Evolutionary conservation across 2,329 filamentous ascomycete genomes (phyloP), one percentile per base, ranked within the genome.

Genomic region (Didymella pomorum): DNA sequence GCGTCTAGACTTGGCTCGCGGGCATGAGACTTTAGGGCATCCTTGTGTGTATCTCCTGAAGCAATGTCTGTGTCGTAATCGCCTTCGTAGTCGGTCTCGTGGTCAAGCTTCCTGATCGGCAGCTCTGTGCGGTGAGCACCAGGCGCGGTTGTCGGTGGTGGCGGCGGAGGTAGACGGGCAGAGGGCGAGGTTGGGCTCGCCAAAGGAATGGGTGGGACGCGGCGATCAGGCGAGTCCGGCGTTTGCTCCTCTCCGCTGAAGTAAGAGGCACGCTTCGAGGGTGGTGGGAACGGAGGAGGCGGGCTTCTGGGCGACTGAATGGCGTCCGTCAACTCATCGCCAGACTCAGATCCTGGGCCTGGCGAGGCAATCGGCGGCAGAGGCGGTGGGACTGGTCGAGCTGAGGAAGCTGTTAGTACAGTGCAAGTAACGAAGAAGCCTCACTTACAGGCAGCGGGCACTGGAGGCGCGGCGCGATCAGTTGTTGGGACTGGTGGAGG

Each of bases 51-150:
- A n/a, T 87, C 92, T 10, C 92, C 89, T n/a, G 93, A 92, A 1
- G 90, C 93, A 72, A 98, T 98, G 74, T 98, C 95, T 7, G 95
- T 98, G 69, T 98, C 95, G 74, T 98, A 98, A 72, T 98, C 95
- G 7, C 94, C 95, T 73, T 99, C 95, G 71, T 98, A 98, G 72
- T 97, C 94, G 0, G 92, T 96, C 31, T 92, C 85, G 25, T 87
- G 88, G 14, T 89, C 88, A 39, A 84, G 79, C 21, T 65, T 71
- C 48, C 63, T 69, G 16, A 69, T 58, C 3, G 70, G 65, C 21
- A 62, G 67, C 18, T 78, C 75, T 26, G 64, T 66, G 29, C 75
- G 73, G n/a, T 77, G 73, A 52, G 70, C 75, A n/a, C 74, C 73
- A 44, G 77, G 75, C 12, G 73, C 73, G 25, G 70, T 68, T 23